Evolutionary conservation across 768 basidiomycete genomes (phyloP).

Genomic region (Tricholoma terreum): DNA sequence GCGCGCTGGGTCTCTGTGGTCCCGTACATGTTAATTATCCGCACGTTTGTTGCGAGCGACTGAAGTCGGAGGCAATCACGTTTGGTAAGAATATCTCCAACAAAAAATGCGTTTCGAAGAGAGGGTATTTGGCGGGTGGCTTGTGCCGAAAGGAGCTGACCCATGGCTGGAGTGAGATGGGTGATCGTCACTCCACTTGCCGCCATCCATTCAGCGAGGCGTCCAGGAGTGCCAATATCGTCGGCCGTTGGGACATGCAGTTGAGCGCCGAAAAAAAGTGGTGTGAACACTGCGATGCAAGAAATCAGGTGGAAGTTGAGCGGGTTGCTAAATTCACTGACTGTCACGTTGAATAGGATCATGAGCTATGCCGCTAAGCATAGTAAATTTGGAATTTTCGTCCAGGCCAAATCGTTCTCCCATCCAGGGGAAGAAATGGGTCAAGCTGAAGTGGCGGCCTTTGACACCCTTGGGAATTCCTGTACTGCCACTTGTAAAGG

Average conservation of each 20-base stretch:
- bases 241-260: constrained; percentile 95
- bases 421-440: constrained; percentile 99
- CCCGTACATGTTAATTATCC: constrained; percentile 99
- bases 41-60: constrained; percentile 85
- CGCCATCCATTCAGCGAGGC: constrained; percentile 98
- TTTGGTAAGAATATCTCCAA: constrained; percentile 98
- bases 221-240: constrained; percentile 94
- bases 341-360: constrained; percentile 99
- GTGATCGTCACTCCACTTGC: constrained; percentile 89
- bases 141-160: constrained; percentile 84
- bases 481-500: constrained; percentile 96
- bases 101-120: constrained; percentile 91
- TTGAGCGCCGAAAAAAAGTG: constrained; percentile 93
- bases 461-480: constrained; percentile 98
- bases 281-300: constrained; percentile 85
- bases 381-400: constrained; percentile 83
- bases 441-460: constrained; percentile 92
- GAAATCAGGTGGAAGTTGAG: not conserved
- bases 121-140: constrained; percentile 85
- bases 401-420: constrained; percentile 76
- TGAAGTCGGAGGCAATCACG: constrained; percentile 95
- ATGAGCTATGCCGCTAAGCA: constrained; percentile 98
- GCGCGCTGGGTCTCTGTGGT: constrained; percentile 99
- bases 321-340: constrained; percentile 42
- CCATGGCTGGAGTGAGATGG: constrained; percentile 98